A percentile compares a stretch with the other conserved stretches of the same genome.
These are phyloP conservation scores for Sarocladium brachiariae DNA, from an alignment of 2,329 filamentous ascomycete genomes.

Conservation along the genomic window DNA sequence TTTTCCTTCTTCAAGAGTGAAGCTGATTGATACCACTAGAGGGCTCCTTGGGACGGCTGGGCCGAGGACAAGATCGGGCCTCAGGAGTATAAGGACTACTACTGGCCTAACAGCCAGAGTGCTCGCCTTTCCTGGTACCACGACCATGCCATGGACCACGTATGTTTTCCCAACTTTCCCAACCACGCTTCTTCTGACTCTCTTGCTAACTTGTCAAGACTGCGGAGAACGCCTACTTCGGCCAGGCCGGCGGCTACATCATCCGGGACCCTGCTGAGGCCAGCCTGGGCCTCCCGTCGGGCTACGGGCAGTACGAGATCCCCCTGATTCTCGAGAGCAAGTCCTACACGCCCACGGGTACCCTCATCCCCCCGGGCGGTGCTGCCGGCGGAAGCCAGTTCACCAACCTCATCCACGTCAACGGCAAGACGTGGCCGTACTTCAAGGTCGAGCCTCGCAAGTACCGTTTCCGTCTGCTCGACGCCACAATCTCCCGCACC, in stretches of 20 bases:
- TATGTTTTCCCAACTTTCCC: not conserved
- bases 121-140: slow-evolving; percentile 4
- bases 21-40: slow-evolving; percentile 18
- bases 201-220: not conserved
- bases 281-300: not conserved
- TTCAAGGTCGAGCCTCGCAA: slow-evolving; percentile 4
- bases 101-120: slow-evolving; percentile 2
- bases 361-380: not conserved
- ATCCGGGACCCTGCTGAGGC: not conserved
- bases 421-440: slow-evolving; percentile 4
- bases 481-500: not conserved
- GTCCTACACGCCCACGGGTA: not conserved
- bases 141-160: not conserved
- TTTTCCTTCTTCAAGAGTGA: not conserved
- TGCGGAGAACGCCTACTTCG: slow-evolving; percentile 2
- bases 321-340: slow-evolving; percentile 2
- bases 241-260: slow-evolving; percentile 5
- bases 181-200: not conserved
- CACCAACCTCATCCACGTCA: not conserved
- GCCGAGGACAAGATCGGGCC: not conserved
- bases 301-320: slow-evolving; percentile 5
- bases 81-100: not conserved
- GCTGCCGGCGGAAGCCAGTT: not conserved
- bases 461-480: slow-evolving; percentile 1
- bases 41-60: slow-evolving; percentile 13